Evolutionary conservation across 2,329 filamentous ascomycete species (phyloP), one percentile per base, ranked within the genome.

Genomic region (Colletotrichum eremochloae): DNA sequence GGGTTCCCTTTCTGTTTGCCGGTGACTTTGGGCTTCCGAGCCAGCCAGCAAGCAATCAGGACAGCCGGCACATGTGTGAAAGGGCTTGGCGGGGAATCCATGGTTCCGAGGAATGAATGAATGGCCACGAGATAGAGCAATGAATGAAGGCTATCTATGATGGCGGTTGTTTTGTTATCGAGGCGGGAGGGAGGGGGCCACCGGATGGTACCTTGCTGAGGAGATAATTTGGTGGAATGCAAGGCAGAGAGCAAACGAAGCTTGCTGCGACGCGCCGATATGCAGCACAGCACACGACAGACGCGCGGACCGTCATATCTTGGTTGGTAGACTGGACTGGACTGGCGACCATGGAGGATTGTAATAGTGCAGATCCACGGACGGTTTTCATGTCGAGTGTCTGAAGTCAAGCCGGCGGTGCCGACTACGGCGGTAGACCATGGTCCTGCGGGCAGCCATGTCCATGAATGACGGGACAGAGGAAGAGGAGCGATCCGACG

Each of bases 311-410:
- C 14, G 24, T 53, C 31, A 15, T 40, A 20, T 63, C 31, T 46
- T 20, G 58, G 24, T 31, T 18, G 57, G 40, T 24, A 24, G 24
- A 24, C 24, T 24, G 24, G 24, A 24, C 24, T 24, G 24, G 24
- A 24, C 24, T 24, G 24, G 24, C 24, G 24, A 24, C 24, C 24
- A 24, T 24, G 24, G 24, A 1, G 24, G 24, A 24, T 24, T 71
- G 65, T 63, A 52, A 65, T 68, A 71, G 69, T 55, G 58, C 52
- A 68, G 65, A 58, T 68, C 52, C 65, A 63, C 68, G 69, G 69
- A 64, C 58, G 63, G 53, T 72, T 72, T 72, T 24, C 1, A 24
- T 24, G 24, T 24, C 24, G 24, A 24, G 24, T 24, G 24, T 24
- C 24, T 24, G 24, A 24, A 24, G 24, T 24, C 24, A 24, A 24